These are phyloP conservation scores for Rhodomyrtus psidioides DNA, from an alignment of 441 rosid genomes.

Conservation along the genomic window DNA sequence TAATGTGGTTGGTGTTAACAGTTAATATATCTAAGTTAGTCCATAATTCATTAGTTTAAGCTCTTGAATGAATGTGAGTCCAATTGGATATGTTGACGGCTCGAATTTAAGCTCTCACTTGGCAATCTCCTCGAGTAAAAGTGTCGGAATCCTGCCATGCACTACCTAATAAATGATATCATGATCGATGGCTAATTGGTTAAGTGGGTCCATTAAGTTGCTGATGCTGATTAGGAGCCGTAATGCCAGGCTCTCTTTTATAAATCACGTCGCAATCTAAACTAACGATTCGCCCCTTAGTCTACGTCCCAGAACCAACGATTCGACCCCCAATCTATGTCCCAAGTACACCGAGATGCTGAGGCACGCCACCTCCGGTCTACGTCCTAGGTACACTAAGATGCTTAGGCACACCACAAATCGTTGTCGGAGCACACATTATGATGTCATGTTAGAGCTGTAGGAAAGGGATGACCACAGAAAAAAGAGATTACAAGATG, in stretches of 20 bases:
- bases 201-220: not conserved
- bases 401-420: not conserved
- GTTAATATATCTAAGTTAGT: too few species aligned
- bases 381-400: slow-evolving; percentile 7
- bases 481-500: not conserved
- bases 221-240: not conserved
- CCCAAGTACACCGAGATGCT: not conserved
- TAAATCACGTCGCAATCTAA: not conserved
- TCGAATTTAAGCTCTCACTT: too few species aligned
- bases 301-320: not conserved
- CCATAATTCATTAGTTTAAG: too few species aligned
- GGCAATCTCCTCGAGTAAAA: too few species aligned
- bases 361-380: not conserved
- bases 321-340: not conserved
- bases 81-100: too few species aligned
- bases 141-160: too few species aligned
- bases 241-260: not conserved
- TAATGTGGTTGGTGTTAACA: too few species aligned
- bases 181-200: too few species aligned
- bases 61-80: too few species aligned
- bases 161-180: too few species aligned
- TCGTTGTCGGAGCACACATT: not conserved
- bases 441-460: not conserved
- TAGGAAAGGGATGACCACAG: not conserved
- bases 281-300: not conserved